Base-by-base conservation (phyloP, 1,139 yeast species). In the Candida sp. region DNA sequence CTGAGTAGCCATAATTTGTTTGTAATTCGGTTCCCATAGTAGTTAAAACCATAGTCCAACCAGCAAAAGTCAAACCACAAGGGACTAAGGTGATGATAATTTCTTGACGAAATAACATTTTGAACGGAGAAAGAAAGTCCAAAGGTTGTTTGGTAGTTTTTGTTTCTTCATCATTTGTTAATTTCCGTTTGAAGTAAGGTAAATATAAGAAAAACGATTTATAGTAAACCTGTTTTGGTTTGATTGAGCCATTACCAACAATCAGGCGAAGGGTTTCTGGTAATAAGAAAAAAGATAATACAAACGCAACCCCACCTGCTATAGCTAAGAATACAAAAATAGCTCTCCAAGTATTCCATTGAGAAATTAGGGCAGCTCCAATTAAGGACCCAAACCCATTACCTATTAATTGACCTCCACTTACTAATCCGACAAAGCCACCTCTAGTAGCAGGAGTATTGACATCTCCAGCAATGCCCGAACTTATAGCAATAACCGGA, bases 391-490 rank as follows among this genome's bases (percentile, higher is more conserved):
- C 75, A 45, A 70, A 58, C 1, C 73, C 74, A 45, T 68, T 68
- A 1, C 75, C 76, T 4, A 66, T 55, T 34, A 69, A 50, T 38
- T 66, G 69, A 46, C 64, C 54, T 1, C 75, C 76, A 8, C 61
- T 48, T 1, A 67, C 68, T 5, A 62, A 46, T 0, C 75, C 75
- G 22, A 70, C 71, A 55, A 69, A 70, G 1, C 71, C 64, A 2
- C 75, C 76, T 41, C 75, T 55, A 40, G 64, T 63, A 3, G 61
- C 61, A 4, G 60, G 53, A 0, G 70, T 63, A 43, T 73, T 66
- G 1, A 70, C 65, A 51, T 70, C 74, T 1, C 74, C 75, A n/a
- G 71, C 61, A 7, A 68, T 63, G 0, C 76, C 76, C 0, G 70
- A 58, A 32, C 65, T 56, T 3, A 71, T 66, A 5, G 76, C 66